A percentile compares a stretch with the other conserved stretches of the same genome.
Conservation (phyloP, 768 basidiomycete species). For the Strobilomyces dryophilus region DNA sequence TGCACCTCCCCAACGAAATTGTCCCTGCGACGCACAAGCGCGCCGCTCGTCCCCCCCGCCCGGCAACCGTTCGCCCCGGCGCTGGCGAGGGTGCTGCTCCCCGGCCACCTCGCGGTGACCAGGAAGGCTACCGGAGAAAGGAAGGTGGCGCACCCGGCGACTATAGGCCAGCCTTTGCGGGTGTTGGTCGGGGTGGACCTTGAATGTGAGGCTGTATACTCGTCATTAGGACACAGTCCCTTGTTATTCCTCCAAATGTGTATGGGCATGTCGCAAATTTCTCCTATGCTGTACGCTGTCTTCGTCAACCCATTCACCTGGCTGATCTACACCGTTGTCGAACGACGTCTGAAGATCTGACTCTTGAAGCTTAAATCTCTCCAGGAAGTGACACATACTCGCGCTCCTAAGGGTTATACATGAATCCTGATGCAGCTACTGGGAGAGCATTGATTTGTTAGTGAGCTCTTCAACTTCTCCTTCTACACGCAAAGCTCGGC, state of each 20-base stretch:
- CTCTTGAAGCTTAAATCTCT: no score
- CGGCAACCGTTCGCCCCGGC: slow-evolving; percentile 67
- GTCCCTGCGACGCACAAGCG: slow-evolving; percentile 98
- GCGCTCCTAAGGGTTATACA: no score
- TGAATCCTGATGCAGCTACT: no score
- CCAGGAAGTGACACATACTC: no score
- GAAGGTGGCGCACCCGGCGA: slow-evolving; percentile 85
- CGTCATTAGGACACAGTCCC: neutral
- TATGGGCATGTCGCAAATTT: slow-evolving; percentile 29
- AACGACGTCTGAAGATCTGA: no score
- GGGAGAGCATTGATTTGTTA: no score
- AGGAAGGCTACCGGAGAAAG: slow-evolving; percentile 88
- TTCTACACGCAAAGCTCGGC: no score
- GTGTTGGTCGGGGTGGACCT: slow-evolving; percentile 85
- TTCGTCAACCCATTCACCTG: no score
- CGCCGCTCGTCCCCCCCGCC: slow-evolving; percentile 82
- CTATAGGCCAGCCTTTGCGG: slow-evolving; percentile 84
- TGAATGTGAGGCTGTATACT: slow-evolving; percentile 44
- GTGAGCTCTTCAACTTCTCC: no score
- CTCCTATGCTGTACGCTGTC: slow-evolving; percentile 22
- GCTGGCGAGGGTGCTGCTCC: slow-evolving; percentile 76
- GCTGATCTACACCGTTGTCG: no score
- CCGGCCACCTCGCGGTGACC: slow-evolving; percentile 83
- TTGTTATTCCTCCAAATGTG: slow-evolving; percentile 13
- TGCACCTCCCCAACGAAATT: slow-evolving; percentile 93